Conservation (phyloP, 1,139 yeast species). For the Candida smagusa region DNA sequence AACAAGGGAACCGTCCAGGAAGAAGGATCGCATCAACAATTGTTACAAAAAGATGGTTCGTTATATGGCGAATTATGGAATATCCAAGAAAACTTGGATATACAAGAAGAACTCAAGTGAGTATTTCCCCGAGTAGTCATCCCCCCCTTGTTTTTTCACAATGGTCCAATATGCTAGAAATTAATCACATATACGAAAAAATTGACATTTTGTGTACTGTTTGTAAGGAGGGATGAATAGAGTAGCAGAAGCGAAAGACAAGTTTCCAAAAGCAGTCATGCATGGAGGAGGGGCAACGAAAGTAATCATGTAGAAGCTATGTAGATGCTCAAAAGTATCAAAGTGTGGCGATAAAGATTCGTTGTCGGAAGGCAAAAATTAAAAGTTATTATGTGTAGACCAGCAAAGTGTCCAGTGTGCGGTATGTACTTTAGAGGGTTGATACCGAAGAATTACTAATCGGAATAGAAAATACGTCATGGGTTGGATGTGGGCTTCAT, state of each 20-base stretch:
- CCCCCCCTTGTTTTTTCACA: no score
- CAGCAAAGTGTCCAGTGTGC: conserved; percentile 13
- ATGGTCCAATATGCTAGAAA: no score
- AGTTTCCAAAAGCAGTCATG: background rate
- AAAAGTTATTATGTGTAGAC: conserved; percentile 12
- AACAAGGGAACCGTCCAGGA: conserved; percentile 78
- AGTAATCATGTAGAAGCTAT: no score
- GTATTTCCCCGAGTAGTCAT: no score
- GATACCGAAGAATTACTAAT: background rate
- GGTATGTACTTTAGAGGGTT: conserved; percentile 9
- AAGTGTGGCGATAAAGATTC: background rate
- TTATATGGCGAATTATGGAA: conserved; percentile 83
- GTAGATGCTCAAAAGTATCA: no score
- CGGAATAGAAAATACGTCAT: conserved; percentile 25
- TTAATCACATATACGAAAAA: no score
- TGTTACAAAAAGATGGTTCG: conserved; percentile 52
- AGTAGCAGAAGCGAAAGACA: no score
- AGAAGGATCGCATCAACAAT: conserved; percentile 74
- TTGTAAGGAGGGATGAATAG: no score
- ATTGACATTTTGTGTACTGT: no score
- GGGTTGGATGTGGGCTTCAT: conserved; percentile 49
- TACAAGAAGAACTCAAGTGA: conserved; percentile 29
- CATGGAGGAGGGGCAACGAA: background rate
- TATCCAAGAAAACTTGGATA: conserved; percentile 78
- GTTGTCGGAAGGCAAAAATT: background rate